Percentiles rank a stretch among this genome's conserved stretches.
Conservation (phyloP, 2,329 filamentous ascomycete genomes). For the Conoideocrella luteorostrata region DNA sequence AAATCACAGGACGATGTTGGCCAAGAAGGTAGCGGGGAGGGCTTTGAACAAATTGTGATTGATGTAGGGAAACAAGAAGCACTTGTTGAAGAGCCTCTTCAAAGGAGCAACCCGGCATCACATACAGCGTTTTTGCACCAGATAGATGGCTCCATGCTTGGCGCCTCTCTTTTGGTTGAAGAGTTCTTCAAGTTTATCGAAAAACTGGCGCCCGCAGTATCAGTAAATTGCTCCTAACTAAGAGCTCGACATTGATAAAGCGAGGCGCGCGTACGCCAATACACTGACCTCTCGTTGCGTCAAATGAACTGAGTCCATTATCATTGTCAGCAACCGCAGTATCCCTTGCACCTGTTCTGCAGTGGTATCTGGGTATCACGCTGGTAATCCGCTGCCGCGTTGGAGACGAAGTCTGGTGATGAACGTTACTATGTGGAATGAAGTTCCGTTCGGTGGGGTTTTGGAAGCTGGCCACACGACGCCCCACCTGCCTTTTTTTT, state of each 20-base stretch:
- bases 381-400: too few relatives aligned
- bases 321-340: background rate
- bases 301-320: conserved; percentile 24
- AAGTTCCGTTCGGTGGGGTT: too few relatives aligned
- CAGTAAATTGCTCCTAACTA: background rate
- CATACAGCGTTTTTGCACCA: conserved; percentile 72
- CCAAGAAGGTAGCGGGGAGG: conserved; percentile 26
- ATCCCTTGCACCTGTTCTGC: too few relatives aligned
- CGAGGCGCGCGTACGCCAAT: background rate
- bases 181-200: conserved; percentile 59
- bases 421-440: too few relatives aligned
- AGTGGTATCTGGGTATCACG: too few relatives aligned
- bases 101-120: conserved; percentile 3
- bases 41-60: too few relatives aligned
- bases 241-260: background rate
- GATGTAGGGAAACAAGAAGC: conserved; percentile 34
- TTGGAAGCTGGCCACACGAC: too few relatives aligned
- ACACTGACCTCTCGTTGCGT: conserved; percentile 33
- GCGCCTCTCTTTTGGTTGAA: conserved; percentile 61
- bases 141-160: conserved; percentile 65
- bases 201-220: conserved; percentile 52
- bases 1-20: background rate
- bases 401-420: background rate
- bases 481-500: too few relatives aligned
- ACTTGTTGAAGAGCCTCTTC: background rate